Evolutionary conservation across 139 green algal species (phyloP), one percentile per base, ranked within the genome.

Genomic region (Mesostigma viride): DNA sequence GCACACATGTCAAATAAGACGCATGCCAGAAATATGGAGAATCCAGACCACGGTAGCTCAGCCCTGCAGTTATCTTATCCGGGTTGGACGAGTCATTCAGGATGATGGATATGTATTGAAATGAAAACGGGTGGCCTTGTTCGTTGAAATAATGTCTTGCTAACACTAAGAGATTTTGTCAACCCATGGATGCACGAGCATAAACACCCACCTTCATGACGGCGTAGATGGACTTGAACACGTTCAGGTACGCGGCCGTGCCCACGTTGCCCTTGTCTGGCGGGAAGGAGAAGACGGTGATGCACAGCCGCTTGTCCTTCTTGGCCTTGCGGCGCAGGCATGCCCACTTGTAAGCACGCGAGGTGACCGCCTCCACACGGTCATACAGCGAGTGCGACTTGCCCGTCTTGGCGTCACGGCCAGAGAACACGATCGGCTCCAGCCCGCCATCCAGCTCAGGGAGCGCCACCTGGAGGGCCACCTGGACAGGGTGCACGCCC

Each of bases 261-360:
- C 92, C 92, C 4, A 99, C 92, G 70, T 99, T 99, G 80, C 92
- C 92, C 85, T 99, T 99, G 86, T 99, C 92, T 24, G 92, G 92
- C 6, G 92, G 92, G 85, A 99, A 99, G 77, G 72, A 88, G 90
- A 99, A 99, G 17, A 99, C 92, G 2, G 92, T 97, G 79, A 97
- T 85, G 34, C 86, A 86, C 45, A 98, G 77, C 81, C 94, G 95
- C 91, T 99, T 99, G 31, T 98, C 86, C 0, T 76, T 70, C 67
- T 85, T 82, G 44, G 61, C 20, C 85, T 97, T 98, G 70, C 85
- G 89, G 64, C 85, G 73, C 48, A 99, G 86, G 6, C 67, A 81
- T 30, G 91, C 89, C 92, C 92, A 98, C 65, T 97, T 97, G 77
- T 97, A 87, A 36, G 92, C 90, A 45, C 92, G 84, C 3, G 68